Conservation (phyloP, 257 asterid species). For the Linderniella brevidens region DNA sequence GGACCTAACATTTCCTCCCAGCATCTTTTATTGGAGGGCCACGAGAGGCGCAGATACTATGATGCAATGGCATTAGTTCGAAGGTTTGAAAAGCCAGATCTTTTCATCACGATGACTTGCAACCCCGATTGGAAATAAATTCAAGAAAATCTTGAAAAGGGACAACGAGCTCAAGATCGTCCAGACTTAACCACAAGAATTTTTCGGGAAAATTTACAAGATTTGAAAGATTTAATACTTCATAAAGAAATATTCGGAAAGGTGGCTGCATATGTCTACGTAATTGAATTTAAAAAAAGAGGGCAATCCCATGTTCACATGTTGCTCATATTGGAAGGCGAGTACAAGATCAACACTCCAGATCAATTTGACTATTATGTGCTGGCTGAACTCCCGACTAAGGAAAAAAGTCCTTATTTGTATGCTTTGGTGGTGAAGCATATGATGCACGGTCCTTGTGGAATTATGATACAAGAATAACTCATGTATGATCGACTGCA, state of each 20-base stretch:
- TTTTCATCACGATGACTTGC: too few species aligned
- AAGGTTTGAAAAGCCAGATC: too few species aligned
- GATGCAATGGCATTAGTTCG: too few species aligned
- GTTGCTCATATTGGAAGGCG: background rate
- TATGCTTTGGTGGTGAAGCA: background rate
- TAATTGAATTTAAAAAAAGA: constrained; percentile 1
- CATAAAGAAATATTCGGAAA: background rate
- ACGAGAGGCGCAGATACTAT: too few species aligned
- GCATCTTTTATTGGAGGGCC: too few species aligned
- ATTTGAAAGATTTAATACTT: background rate
- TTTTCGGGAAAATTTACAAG: background rate
- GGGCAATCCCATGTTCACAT: background rate
- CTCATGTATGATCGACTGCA: background rate
- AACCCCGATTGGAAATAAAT: too few species aligned
- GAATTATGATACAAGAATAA: background rate
- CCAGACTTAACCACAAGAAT: background rate
- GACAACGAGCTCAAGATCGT: background rate
- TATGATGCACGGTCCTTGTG: constrained; percentile 1
- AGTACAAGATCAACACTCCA: background rate
- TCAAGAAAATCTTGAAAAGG: too few species aligned
- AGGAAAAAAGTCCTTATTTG: background rate
- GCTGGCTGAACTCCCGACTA: background rate
- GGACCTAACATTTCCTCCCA: too few species aligned
- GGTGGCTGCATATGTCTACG: constrained; percentile 1
- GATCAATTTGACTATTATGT: background rate